phyloP scores from a whole-genome alignment of 495 filamentous ascomycete genomes.

The Aspergillus avenaceus region DNA sequence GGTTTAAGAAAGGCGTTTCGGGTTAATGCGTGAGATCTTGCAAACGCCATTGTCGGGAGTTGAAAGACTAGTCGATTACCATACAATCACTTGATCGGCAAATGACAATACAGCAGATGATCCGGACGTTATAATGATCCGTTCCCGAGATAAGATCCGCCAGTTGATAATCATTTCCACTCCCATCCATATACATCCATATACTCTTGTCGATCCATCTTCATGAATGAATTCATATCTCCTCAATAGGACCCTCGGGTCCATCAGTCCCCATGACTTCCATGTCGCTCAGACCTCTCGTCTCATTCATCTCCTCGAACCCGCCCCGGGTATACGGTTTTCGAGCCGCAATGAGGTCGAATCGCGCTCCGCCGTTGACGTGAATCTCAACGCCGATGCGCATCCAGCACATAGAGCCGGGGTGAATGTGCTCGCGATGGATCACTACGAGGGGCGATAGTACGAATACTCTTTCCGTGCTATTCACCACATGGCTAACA shows the following conservation, averaged over 20 bases:
- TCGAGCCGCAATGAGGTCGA: conserved; percentile 47
- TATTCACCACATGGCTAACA: conserved; percentile 8
- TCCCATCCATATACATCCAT: background rate
- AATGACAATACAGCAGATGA: background rate
- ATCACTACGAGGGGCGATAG: conserved; percentile 74
- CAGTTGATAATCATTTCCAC: background rate
- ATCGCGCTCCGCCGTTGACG: conserved; percentile 2
- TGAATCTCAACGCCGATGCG: conserved; percentile 20
- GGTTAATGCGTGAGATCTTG: conserved; percentile 16
- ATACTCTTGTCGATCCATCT: too few species aligned
- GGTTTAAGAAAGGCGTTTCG: too few species aligned
- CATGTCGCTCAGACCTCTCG: conserved; percentile 58
- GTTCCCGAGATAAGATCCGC: background rate
- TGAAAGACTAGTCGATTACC: background rate
- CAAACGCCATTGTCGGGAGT: conserved; percentile 18
- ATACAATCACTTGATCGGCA: background rate
- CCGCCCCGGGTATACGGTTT: conserved; percentile 62
- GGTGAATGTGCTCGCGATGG: conserved; percentile 69
- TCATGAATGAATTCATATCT: conserved; percentile 79
- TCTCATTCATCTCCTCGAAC: conserved; percentile 57
- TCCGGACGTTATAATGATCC: background rate
- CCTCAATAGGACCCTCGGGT: conserved; percentile 66
- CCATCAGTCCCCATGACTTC: conserved; percentile 54
- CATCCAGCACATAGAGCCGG: conserved; percentile 68
- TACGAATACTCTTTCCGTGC: conserved; percentile 33